A percentile compares a stretch with the other conserved stretches of the same genome.
phyloP scores from a whole-genome alignment of 768 basidiomycete genomes.

The Leucocoprinus birnbaumii region DNA sequence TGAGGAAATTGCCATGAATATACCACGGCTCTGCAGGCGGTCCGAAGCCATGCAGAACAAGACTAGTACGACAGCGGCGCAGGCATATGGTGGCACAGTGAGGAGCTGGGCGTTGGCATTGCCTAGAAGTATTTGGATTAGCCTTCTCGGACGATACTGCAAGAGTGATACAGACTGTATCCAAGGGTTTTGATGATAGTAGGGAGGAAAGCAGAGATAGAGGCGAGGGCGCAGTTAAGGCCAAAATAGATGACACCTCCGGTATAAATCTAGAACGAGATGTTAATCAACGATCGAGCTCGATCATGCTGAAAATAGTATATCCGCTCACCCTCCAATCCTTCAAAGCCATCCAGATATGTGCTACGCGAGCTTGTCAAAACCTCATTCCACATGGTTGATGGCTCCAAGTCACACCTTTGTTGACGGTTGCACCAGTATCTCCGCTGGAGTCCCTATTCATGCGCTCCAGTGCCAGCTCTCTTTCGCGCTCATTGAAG shows the following conservation, averaged over 20 bases:
- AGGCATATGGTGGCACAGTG: constrained; percentile 81
- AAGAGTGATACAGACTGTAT: constrained; percentile 45
- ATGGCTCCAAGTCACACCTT: constrained; percentile 32
- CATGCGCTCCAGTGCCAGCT: constrained; percentile 64
- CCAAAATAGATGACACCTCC: constrained; percentile 79
- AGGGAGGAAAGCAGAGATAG: constrained; percentile 80
- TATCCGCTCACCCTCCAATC: constrained; percentile 63
- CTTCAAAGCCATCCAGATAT: constrained; percentile 56
- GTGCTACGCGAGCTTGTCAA: constrained; percentile 35
- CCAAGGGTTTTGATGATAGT: constrained; percentile 78
- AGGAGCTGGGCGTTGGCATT: constrained; percentile 67
- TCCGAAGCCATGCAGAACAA: constrained; percentile 62
- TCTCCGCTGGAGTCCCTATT: constrained; percentile 67
- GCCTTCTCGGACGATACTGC: not conserved
- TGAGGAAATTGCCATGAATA: constrained; percentile 42
- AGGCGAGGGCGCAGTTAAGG: constrained; percentile 72
- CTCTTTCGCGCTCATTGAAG: constrained; percentile 50
- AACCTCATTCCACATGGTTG: not conserved
- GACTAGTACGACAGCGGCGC: constrained; percentile 62
- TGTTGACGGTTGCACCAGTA: constrained; percentile 59
- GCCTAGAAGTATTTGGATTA: constrained; percentile 31
- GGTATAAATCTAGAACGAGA: constrained; percentile 45
- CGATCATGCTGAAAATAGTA: not conserved
- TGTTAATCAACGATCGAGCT: constrained; percentile 3
- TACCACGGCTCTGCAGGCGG: constrained; percentile 56